Evolutionary conservation across 768 basidiomycete genomes (phyloP), one percentile per base, ranked within the genome.

Genomic region (Phaeotremella skinneri): DNA sequence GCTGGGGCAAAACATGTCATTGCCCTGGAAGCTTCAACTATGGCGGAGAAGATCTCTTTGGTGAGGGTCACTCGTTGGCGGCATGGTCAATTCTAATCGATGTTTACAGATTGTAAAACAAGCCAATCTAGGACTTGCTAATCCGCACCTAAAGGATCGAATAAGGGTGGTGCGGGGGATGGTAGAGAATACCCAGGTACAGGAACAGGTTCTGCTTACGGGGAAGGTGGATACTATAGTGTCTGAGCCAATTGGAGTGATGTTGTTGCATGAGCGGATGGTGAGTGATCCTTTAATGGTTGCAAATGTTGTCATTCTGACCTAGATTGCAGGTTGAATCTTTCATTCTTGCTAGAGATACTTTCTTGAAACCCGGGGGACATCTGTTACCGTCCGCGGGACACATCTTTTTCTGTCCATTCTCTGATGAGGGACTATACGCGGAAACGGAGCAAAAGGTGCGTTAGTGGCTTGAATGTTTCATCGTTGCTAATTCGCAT

Each of bases 191-290:
- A 48, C 55, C 5, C 55, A 58, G 14, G 62, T 69, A 6, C 70
- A 73, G 55, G 51, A 59, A 17, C 56, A 66, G 27, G 72, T 72
- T 16, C 50, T 75, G 57, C 23, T 55, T 27, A 58, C 59, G 7
- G 73, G 73, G 1, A 67, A 68, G 50, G 75, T 76, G 45, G 75
- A 76, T 48, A 74, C 75, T 16, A 76, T 76, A 54, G 67, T 76
- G 48, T 72, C 69, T 21, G 75, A 76, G 48, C 75, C 75, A 3
- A 76, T 76, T 13, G 75, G 75, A 2, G 75, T 76, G 2, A 73
- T 76, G 71, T 51, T 76, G 17, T 61, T 74, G 25, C 75, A 76
- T 59, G 75, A 76, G 55, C 55, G 73, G 27, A 76, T 76, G 75
- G 75, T 74, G 48, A 21, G 74, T 63, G 20, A 5, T 16, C 1